phyloP scores from a whole-genome alignment of 371 early-diverging fungal species.

The Lichtheimia corymbifera region DNA sequence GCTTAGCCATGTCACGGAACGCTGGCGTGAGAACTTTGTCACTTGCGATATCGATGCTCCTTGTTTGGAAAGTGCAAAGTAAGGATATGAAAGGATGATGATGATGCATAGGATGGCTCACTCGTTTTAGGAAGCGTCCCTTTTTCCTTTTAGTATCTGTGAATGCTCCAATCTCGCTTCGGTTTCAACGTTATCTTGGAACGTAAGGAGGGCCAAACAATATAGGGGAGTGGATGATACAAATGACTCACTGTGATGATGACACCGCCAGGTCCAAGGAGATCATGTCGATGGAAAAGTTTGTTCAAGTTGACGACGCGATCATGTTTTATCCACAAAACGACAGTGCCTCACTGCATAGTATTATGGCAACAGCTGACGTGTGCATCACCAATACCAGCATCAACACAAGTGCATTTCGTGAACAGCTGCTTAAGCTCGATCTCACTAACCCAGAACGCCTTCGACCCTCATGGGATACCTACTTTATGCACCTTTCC shows the following conservation, averaged over 20 bases:
- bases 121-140: slow-evolving; percentile 75
- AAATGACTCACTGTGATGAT: too few relatives aligned
- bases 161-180: slow-evolving; percentile 73
- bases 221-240: background rate
- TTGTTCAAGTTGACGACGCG: slow-evolving; percentile 41
- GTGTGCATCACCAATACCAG: slow-evolving; percentile 64
- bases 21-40: slow-evolving; percentile 74
- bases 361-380: slow-evolving; percentile 56
- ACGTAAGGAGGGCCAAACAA: slow-evolving; percentile 19
- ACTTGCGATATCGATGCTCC: slow-evolving; percentile 59
- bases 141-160: slow-evolving; percentile 85
- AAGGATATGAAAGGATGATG: slow-evolving; percentile 3
- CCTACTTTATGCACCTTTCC: slow-evolving; percentile 96
- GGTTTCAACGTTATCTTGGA: slow-evolving; percentile 60
- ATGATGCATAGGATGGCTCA: background rate
- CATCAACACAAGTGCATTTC: slow-evolving; percentile 29
- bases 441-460: slow-evolving; percentile 72
- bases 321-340: slow-evolving; percentile 33
- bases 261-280: too few relatives aligned
- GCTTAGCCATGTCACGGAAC: slow-evolving; percentile 61
- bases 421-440: slow-evolving; percentile 10
- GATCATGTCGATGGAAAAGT: slow-evolving; percentile 22
- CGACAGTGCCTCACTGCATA: slow-evolving; percentile 33
- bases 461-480: slow-evolving; percentile 92
- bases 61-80: slow-evolving; percentile 35